Base-by-base conservation (phyloP, 2,329 filamentous ascomycete genomes). In the Pseudopithomyces maydicus region DNA sequence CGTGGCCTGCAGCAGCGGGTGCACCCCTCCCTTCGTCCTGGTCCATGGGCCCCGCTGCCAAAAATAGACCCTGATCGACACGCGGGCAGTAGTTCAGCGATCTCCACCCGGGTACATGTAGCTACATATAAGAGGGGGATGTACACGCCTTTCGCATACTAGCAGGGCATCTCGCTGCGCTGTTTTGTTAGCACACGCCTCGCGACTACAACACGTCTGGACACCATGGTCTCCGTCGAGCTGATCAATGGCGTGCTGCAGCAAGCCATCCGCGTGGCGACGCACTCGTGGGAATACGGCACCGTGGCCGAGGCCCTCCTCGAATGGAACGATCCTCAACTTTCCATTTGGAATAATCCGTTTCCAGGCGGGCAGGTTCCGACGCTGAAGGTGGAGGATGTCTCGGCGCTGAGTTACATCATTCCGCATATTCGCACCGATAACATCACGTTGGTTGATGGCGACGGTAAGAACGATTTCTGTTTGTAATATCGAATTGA, bases 151-250 rank as follows among this genome's bases (percentile, higher is more conserved):
- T 12, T 23, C 4, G 17, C 2, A 39, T 2, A 45, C 2, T 10
- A 2, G 20, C 43, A 46, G 17, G 35, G 36, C 48, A 36, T 17
- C n/a, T 14, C 29, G 10, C 43, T 19, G 12, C 8, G 26, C 26
- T 8, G 33, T 1, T 17, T 8, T n/a, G 23, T 29, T 17, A 8
- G 14, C n/a, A 32, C 14, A 20, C 48, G 26, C 20, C 19, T 33
- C 32, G 23, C 15, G n/a, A 47, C 17, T 3, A 35, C 36, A 17
- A 45, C 20, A 19, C 11, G 10, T 35, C 14, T n/a, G n/a, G n/a
- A n/a, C 20, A 43, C 32, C 20, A 65, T 67, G 58, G 59, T 67
- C 77, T 91, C 87, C 11, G 89, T 89, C 78, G 90, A 53, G 8
- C 4, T 65, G 1, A 55, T 72, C 23, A 48, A 59, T 15, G 65